Evolutionary conservation across 441 rosid genomes (phyloP), one percentile per base, ranked within the genome.

Genomic region (California macrophylla): DNA sequence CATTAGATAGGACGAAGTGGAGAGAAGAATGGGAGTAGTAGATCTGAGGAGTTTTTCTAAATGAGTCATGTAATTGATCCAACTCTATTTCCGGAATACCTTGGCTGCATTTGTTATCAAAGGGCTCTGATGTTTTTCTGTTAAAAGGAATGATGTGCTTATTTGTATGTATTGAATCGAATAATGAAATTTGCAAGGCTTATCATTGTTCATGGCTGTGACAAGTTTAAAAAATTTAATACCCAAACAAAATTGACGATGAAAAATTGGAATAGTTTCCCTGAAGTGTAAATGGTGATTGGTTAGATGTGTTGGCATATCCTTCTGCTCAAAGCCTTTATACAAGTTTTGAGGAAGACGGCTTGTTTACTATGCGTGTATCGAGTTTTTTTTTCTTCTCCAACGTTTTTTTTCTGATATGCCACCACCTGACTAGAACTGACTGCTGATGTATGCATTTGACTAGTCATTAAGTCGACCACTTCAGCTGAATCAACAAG

Each of bases 391-490:
- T 18, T 20, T 54, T 54, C 15, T 16, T 54, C 26, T 21, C 61
- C 28, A 2, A 0, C 25, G 7, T 4, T 23, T 56, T 54, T 56
- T 42, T 42, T 18, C 61, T 7, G 61, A 56, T 56, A 56, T 56
- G 10, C 63, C 12, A 56, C 28, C 2, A 56, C n/a, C 63, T 56
- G 28, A 47, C 21, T n/a, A 47, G n/a, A 72, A 45, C 78, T 79
- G 42, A 75, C 40, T 26, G 16, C 30, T 60, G 45, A 30, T 58
- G 16, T 84, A 66, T 77, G 66, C 47, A 77, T 71, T 74, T 79
- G 20, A 68, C 64, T 71, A 94, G 98, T 78, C 89, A 64, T 77
- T 80, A 69, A 73, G 84, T 77, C 92, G 85, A 64, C 97, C 94
- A n/a, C 72, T 67, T 67, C 82, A 87, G 79, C 82, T 90, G 70